Evolutionary conservation across 192 early-diverging fungal species (phyloP).

Genomic region (Backusella psychrophila): DNA sequence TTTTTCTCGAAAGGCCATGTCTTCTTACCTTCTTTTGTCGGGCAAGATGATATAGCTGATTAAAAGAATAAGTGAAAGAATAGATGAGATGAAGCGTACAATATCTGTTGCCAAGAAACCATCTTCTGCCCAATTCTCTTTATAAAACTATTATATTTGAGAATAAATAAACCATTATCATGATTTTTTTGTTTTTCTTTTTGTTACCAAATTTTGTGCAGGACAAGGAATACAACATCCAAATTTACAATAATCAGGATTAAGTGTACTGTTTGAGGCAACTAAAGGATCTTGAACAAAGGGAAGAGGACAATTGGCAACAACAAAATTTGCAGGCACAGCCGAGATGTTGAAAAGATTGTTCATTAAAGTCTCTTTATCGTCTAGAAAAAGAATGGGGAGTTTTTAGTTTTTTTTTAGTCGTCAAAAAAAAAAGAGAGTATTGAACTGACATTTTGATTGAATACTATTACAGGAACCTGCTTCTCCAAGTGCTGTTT

Average conservation of each 20-base stretch:
- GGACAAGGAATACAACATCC: conserved; percentile 59
- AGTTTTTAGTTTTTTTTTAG: background rate
- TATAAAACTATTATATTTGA: conserved; percentile 34
- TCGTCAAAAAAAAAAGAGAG: background rate
- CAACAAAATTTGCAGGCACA: conserved; percentile 11
- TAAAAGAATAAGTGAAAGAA: conserved; percentile 38
- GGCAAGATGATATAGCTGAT: conserved; percentile 48
- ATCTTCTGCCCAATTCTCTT: conserved; percentile 32
- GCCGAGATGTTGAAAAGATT: conserved; percentile 18
- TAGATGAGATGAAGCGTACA: conserved; percentile 42
- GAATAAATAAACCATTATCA: no score
- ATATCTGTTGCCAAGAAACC: conserved; percentile 45
- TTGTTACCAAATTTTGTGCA: conserved; percentile 36
- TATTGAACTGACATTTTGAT: background rate
- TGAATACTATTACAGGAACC: background rate
- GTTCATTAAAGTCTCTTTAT: background rate
- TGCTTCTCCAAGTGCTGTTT: background rate
- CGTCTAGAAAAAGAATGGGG: background rate
- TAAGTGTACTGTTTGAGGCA: conserved; percentile 14
- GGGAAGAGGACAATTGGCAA: conserved; percentile 37
- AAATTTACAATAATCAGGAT: conserved; percentile 30
- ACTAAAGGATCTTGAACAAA: conserved; percentile 37
- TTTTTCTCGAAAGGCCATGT: background rate
- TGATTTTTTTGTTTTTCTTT: background rate
- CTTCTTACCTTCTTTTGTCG: conserved; percentile 40